Base-by-base conservation (phyloP, 1,284 basidiomycete genomes). In the Leccinum solheimii region DNA sequence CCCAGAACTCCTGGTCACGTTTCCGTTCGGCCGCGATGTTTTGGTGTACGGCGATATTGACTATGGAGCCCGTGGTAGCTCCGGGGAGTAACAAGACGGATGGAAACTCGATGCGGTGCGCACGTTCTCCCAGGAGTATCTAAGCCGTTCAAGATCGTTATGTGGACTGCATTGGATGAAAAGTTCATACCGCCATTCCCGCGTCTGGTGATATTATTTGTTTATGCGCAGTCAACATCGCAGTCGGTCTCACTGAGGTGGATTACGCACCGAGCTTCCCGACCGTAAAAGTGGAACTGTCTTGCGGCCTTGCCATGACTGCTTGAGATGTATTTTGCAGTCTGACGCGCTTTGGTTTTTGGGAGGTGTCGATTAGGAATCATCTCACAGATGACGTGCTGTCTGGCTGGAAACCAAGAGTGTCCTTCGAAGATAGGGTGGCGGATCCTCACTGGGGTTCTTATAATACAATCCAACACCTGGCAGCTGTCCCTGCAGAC, bases 91-190 rank as follows among this genome's bases (percentile, higher is more conserved):
- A 80, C 1, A 98, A 83, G 27, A 98, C 82, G 0, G 95, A 97
- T 1, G 95, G 95, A 74, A 98, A 98, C 76, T 98, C 95, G 71
- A 98, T 96, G 38, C 97, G 82, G 72, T 97, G 95, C 5, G 94
- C 94, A 51, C 94, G 86, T 73, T 95, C 93, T 7, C 94, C 94
- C 5, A 97, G 85, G 9, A 97, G 84, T 67, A 96, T 96, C 92
- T 94, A 51, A n/a, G 9, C 8, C 27, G 2, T 16, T 51, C 9
- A n/a, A n/a, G 11, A 30, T 30, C 16, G n/a, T 11, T 34, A 19
- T 21, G 19, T 26, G 27, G 30, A 21, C 3, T 9, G 19, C 9
- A 53, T 3, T 30, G n/a, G 19, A 21, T 32, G 30, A 48, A 55
- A 63, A 52, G 36, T 23, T 57, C 62, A 50, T 66, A 91, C 90